These are phyloP conservation scores for Auriscalpium vulgare DNA, from an alignment of 768 basidiomycete genomes.

Conservation along the genomic window DNA sequence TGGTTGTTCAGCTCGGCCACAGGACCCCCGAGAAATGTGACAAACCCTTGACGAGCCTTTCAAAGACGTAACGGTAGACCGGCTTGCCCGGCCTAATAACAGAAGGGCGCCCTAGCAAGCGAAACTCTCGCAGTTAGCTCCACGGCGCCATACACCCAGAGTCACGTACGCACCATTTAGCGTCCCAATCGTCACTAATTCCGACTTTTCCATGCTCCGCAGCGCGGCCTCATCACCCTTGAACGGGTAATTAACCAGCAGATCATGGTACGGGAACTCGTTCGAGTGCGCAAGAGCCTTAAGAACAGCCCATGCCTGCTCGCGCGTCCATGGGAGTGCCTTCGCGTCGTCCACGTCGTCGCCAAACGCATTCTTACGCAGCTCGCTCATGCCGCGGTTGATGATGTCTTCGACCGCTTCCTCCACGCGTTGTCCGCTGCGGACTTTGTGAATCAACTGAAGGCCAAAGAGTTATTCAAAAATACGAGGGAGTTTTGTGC, in stretches of 20 bases:
- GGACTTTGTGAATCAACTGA: slow-evolving; percentile 81
- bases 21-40: not conserved
- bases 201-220: slow-evolving; percentile 81
- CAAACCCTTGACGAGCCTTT: slow-evolving; percentile 70
- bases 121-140: not conserved
- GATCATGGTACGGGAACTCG: slow-evolving; percentile 76
- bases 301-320: slow-evolving; percentile 84
- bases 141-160: not conserved
- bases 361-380: slow-evolving; percentile 88
- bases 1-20: not conserved
- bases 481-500: not conserved
- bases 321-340: slow-evolving; percentile 70
- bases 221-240: slow-evolving; percentile 82
- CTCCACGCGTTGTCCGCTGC: slow-evolving; percentile 59
- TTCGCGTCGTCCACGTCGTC: slow-evolving; percentile 89
- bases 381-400: slow-evolving; percentile 64
- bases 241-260: slow-evolving; percentile 80
- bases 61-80: slow-evolving; percentile 79
- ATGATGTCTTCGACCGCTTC: slow-evolving; percentile 92
- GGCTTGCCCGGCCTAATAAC: slow-evolving; percentile 87
- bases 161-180: slow-evolving; percentile 45
- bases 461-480: not conserved
- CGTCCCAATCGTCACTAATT: slow-evolving; percentile 76
- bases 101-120: slow-evolving; percentile 63
- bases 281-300: slow-evolving; percentile 60